Conservation (phyloP, 768 basidiomycete genomes). For the Tylopilus subfusipes region DNA sequence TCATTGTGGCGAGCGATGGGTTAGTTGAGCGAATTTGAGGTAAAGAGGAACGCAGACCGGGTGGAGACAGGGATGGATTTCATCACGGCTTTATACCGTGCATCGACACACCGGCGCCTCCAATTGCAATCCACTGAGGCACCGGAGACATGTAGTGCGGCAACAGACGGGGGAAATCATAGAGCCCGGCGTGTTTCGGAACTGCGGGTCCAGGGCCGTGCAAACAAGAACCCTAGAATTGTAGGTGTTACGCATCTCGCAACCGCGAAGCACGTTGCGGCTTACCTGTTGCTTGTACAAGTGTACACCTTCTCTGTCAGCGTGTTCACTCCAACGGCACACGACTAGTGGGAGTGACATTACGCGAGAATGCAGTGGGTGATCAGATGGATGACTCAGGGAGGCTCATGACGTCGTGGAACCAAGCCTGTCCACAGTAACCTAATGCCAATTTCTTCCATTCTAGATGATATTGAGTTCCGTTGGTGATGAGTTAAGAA, state of each 20-base stretch:
- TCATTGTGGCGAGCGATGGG: constrained; percentile 13
- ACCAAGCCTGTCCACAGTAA: constrained; percentile 4
- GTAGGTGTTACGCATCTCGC: constrained; percentile 10
- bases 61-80: neutral
- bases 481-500: constrained; percentile 1
- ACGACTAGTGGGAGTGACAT: constrained; percentile 17
- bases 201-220: constrained; percentile 15
- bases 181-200: constrained; percentile 14
- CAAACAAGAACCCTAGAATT: constrained; percentile 18
- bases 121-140: constrained; percentile 1
- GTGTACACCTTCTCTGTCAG: constrained; percentile 4
- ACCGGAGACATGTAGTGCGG: constrained; percentile 6
- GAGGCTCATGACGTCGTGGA: constrained; percentile 21
- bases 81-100: constrained; percentile 21
- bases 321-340: constrained; percentile 2
- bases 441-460: constrained; percentile 13
- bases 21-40: neutral
- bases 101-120: constrained; percentile 4
- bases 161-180: constrained; percentile 12
- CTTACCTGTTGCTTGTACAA: constrained; percentile 5
- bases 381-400: constrained; percentile 8
- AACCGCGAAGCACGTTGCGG: constrained; percentile 14
- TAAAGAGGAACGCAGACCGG: neutral
- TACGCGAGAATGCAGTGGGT: constrained; percentile 8
- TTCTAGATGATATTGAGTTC: constrained; percentile 19